These are phyloP conservation scores for Saccharomyces hybrid DNA, from an alignment of 1,139 yeast species.

Conservation along the genomic window DNA sequence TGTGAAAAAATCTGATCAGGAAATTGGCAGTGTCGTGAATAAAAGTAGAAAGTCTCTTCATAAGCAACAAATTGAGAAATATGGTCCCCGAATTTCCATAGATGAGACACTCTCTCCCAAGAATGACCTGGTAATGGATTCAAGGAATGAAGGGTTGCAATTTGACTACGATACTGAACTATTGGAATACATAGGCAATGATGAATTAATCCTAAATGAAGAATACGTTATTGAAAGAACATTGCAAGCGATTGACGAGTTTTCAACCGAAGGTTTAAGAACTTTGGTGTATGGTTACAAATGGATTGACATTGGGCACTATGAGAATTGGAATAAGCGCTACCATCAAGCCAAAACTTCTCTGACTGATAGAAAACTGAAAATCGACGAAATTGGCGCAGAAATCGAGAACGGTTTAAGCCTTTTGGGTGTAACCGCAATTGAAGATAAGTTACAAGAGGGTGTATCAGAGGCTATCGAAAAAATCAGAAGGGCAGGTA, in stretches of 20 bases:
- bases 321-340: conserved; percentile 54
- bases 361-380: conserved; percentile 52
- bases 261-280: conserved; percentile 89
- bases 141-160: conserved; percentile 4
- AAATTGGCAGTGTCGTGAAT: conserved; percentile 50
- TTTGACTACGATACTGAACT: conserved; percentile 10
- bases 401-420: conserved; percentile 58
- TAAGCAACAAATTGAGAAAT: conserved; percentile 50
- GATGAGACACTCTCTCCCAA: conserved; percentile 1
- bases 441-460: conserved; percentile 91
- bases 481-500: conserved; percentile 85
- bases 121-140: conserved; percentile 4
- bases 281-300: conserved; percentile 77
- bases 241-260: conserved; percentile 82
- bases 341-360: conserved; percentile 76
- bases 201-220: conserved; percentile 59
- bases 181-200: conserved; percentile 44
- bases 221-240: conserved; percentile 76
- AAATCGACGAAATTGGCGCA: conserved; percentile 68
- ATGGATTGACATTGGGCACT: conserved; percentile 56
- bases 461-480: conserved; percentile 95
- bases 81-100: conserved; percentile 31
- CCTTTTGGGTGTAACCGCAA: conserved; percentile 88
- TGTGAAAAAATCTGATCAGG: conserved; percentile 44
- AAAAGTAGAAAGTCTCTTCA: conserved; percentile 59